Conservation (phyloP, 768 basidiomycete genomes). For the Auricularia sp. region DNA sequence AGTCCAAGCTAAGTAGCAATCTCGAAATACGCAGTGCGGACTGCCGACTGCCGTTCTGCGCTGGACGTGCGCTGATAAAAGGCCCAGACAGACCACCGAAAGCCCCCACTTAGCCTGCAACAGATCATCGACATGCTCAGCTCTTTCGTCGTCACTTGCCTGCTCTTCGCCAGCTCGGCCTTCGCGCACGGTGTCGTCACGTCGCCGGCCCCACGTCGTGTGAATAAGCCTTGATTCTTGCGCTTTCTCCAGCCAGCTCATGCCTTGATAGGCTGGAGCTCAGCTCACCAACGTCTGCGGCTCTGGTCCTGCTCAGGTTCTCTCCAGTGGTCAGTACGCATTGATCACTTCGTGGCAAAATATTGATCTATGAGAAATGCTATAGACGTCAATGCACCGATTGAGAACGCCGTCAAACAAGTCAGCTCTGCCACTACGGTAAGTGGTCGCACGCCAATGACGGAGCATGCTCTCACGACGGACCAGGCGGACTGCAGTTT, state of each 20-base stretch:
- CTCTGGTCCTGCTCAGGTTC: background rate
- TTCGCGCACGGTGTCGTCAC: background rate
- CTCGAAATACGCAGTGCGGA: too few relatives aligned
- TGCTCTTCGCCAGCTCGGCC: background rate
- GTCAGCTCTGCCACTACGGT: background rate
- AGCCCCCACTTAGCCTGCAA: too few relatives aligned
- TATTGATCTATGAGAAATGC: background rate
- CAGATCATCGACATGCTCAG: background rate
- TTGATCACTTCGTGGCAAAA: background rate
- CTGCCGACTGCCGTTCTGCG: too few relatives aligned
- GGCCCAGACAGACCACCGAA: too few relatives aligned
- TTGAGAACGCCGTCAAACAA: background rate
- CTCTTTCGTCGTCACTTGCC: background rate
- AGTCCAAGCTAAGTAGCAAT: too few relatives aligned
- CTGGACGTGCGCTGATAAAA: too few relatives aligned
- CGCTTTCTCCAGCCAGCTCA: background rate
- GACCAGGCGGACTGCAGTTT: background rate
- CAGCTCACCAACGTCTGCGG: background rate
- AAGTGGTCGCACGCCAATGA: background rate
- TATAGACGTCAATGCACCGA: background rate
- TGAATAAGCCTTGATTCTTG: background rate
- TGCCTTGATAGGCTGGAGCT: background rate
- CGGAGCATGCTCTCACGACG: background rate
- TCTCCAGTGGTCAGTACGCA: background rate
- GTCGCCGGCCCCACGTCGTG: background rate